Conservation (phyloP, 2,329 filamentous ascomycete genomes). For the Gyromitra esculenta region DNA sequence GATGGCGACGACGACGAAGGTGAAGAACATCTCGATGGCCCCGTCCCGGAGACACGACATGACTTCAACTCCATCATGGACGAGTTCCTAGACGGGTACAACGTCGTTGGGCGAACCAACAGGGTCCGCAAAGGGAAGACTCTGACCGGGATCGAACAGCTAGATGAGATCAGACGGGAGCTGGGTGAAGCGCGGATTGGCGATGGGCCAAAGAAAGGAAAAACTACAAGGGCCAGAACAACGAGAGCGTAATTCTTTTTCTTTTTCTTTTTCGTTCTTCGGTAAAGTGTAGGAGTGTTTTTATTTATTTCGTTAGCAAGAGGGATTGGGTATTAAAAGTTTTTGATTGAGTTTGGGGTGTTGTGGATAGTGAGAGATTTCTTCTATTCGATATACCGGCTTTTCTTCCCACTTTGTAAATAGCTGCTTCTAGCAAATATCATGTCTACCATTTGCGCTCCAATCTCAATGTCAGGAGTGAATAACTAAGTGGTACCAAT, state of each 20-base stretch:
- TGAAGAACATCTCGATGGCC: conserved; percentile 60
- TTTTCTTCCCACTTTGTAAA: neutral
- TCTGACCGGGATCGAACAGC: conserved; percentile 82
- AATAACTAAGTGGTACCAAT: neutral
- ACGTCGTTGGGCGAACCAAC: conserved; percentile 74
- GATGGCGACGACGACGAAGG: conserved; percentile 65
- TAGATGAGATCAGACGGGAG: conserved; percentile 84
- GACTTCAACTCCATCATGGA: conserved; percentile 94
- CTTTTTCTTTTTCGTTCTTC: neutral
- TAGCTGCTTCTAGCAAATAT: neutral
- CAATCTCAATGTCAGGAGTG: neutral
- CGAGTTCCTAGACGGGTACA: conserved; percentile 83
- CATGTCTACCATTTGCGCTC: neutral
- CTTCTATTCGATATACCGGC: neutral
- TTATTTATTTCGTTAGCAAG: conserved; percentile 4
- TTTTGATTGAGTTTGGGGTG: neutral
- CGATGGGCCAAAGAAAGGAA: conserved; percentile 8
- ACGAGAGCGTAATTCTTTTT: neutral
- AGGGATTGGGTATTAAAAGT: conserved; percentile 1
- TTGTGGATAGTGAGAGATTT: neutral
- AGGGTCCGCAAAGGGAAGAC: conserved; percentile 81
- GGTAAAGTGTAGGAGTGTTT: neutral
- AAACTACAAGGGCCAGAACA: conserved; percentile 9
- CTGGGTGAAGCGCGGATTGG: conserved; percentile 51
- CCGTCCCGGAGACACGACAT: conserved; percentile 62